phyloP scores from a whole-genome alignment of 2,329 filamentous ascomycete genomes.

The Corynespora cassiicola region DNA sequence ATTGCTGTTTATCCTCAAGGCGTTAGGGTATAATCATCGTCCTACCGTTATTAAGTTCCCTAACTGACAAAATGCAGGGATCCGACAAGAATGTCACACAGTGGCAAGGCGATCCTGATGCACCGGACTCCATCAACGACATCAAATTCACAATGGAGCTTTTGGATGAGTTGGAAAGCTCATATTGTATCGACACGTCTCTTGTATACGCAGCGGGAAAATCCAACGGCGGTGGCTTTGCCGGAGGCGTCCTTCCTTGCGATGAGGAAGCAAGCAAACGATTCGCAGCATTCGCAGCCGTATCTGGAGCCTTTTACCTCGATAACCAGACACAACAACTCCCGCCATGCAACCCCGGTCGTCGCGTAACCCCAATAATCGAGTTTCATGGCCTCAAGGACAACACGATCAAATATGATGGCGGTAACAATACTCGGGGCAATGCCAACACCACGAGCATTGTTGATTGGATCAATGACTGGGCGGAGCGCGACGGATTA shows the following conservation, averaged over 20 bases:
- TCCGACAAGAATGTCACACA: conserved; percentile 24
- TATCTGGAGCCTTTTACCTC: conserved; percentile 56
- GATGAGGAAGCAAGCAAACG: conserved; percentile 46
- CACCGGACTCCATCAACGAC: conserved; percentile 49
- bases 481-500: conserved; percentile 45
- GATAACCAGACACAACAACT: conserved; percentile 22
- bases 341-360: conserved; percentile 32
- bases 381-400: conserved; percentile 55
- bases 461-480: conserved; percentile 42
- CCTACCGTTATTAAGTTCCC: neutral
- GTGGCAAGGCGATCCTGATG: conserved; percentile 53
- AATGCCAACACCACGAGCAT: conserved; percentile 27
- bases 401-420: conserved; percentile 48
- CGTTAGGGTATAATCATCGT: conserved; percentile 28
- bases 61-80: conserved; percentile 4
- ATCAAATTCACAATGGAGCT: conserved; percentile 54
- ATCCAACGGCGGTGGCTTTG: conserved; percentile 62
- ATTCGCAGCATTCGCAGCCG: conserved; percentile 59
- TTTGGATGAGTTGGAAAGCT: conserved; percentile 44
- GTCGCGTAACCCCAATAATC: conserved; percentile 46
- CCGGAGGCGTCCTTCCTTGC: conserved; percentile 57
- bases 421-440: conserved; percentile 32
- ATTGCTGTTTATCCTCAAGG: conserved; percentile 56
- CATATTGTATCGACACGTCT: conserved; percentile 54
- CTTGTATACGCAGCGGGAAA: conserved; percentile 59